Evolutionary conservation across 768 basidiomycete species (phyloP), one percentile per base, ranked within the genome.

Genomic region (Boletus huronensis): DNA sequence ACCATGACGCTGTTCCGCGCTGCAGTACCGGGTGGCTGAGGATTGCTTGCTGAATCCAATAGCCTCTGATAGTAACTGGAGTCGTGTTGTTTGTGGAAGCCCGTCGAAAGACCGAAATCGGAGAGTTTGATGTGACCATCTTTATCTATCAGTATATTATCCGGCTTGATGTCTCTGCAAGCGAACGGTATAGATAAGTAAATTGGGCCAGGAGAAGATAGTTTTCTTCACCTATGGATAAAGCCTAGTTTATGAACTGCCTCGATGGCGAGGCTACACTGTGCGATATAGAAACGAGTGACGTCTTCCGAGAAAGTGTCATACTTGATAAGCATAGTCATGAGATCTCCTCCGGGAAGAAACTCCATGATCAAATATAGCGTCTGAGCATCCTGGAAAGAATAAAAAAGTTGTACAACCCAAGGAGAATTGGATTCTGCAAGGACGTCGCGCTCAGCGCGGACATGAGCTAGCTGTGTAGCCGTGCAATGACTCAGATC

Each of bases 301-400:
- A 98, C 96, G 64, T 98, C 97, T 73, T 98, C 96, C 0, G 91
- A 91, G 74, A 98, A 98, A 0, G 95, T 97, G 69, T 98, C 97
- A 73, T 98, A 98, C 74, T 98, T 98, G 79, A 98, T 98, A 54
- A 98, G 79, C 96, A 98, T 98, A 5, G 95, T 97, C 97, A 99
- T 98, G 57, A 98, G 78, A 70, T 99, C 97, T 31, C 97, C 97
- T 43, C 97, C 97, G 52, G 96, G 95, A 43, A 99, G 79, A 72
- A 96, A 99, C 75, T 98, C 97, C 97, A 98, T 98, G 76, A 98
- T 90, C 51, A 99, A 79, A 75, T 98, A 99, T 25, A 99, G 81
- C 63, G 89, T 93, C 49, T 87, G 76, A 2, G 89, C 76, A 69
- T 98, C 97, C 70, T 98, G 97, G 78, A 98, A 98, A n/a, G 94